Percentiles rank a stretch among this genome's conserved stretches.
phyloP scores from a whole-genome alignment of 305 asterid genomes.

The Solanum hybrid region DNA sequence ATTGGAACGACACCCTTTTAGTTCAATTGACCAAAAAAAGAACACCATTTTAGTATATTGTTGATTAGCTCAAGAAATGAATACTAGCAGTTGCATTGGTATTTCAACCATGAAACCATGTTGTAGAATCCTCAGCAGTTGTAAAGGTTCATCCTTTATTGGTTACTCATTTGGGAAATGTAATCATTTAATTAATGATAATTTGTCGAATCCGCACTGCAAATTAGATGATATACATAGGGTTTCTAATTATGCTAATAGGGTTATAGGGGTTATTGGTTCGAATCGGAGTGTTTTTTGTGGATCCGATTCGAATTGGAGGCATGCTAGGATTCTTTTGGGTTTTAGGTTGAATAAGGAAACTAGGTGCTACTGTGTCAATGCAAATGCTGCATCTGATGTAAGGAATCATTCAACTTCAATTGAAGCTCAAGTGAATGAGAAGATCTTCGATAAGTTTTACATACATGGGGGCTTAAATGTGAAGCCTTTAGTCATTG shows the following conservation, averaged over 20 bases:
- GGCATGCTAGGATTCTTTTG: slow-evolving; percentile 14
- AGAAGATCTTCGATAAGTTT: slow-evolving; percentile 17
- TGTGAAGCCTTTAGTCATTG: slow-evolving; percentile 32
- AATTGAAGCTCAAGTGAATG: slow-evolving; percentile 15
- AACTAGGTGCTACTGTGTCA: slow-evolving; percentile 1
- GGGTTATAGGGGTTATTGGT: slow-evolving; percentile 15
- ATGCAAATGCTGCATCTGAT: slow-evolving; percentile 24
- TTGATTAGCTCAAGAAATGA: slow-evolving; percentile 23
- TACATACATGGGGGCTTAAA: slow-evolving; percentile 24
- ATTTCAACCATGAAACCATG: slow-evolving; percentile 50
- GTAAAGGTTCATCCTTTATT: slow-evolving; percentile 39
- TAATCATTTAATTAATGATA: slow-evolving; percentile 15
- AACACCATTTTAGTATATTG: neutral
- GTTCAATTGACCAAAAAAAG: neutral
- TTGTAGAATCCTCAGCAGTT: slow-evolving; percentile 32
- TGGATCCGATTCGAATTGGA: slow-evolving; percentile 16
- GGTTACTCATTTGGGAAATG: slow-evolving; percentile 33
- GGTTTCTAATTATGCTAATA: slow-evolving; percentile 15
- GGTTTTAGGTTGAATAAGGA: slow-evolving; percentile 13
- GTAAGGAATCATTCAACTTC: slow-evolving; percentile 29
- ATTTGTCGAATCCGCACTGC: slow-evolving; percentile 40
- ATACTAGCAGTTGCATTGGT: slow-evolving; percentile 43
- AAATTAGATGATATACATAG: slow-evolving; percentile 17
- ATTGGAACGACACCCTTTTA: neutral
- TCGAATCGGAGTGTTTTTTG: slow-evolving; percentile 15